Percentiles rank a stretch among this genome's conserved stretches.
Evolutionary conservation across 331 rosid species (phyloP).

Genomic region (Stylosanthes scabra): DNA sequence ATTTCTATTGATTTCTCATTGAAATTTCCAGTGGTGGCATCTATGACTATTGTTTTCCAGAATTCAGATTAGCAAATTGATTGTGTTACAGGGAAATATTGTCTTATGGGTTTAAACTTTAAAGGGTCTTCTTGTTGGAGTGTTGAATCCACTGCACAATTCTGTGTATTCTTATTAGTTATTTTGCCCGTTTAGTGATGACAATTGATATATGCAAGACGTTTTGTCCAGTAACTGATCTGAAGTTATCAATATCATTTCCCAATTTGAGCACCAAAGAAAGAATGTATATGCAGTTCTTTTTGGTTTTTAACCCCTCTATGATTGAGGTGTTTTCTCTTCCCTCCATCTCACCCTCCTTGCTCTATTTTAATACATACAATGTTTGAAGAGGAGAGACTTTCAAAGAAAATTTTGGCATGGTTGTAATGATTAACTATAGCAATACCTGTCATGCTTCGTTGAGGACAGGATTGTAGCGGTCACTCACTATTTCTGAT

Average conservation of each 20-base stretch:
- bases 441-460: conserved; percentile 1
- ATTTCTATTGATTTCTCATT: conserved; percentile 25
- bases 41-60: background rate
- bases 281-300: too few relatives aligned
- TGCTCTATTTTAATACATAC: background rate
- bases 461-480: background rate
- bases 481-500: background rate
- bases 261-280: background rate
- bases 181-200: background rate
- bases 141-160: background rate
- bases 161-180: too few relatives aligned
- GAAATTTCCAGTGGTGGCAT: background rate
- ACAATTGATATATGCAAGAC: background rate
- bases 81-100: background rate
- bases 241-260: conserved; percentile 9
- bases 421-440: background rate
- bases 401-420: background rate
- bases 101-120: background rate
- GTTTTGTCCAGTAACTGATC: background rate
- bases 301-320: too few relatives aligned
- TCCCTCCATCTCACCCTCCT: background rate
- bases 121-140: background rate
- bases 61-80: background rate
- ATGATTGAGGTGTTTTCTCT: background rate
- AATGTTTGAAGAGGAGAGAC: background rate